These are phyloP conservation scores for Heliosperma pusillum DNA, from an alignment of 148 eudicot genomes.

Conservation along the genomic window DNA sequence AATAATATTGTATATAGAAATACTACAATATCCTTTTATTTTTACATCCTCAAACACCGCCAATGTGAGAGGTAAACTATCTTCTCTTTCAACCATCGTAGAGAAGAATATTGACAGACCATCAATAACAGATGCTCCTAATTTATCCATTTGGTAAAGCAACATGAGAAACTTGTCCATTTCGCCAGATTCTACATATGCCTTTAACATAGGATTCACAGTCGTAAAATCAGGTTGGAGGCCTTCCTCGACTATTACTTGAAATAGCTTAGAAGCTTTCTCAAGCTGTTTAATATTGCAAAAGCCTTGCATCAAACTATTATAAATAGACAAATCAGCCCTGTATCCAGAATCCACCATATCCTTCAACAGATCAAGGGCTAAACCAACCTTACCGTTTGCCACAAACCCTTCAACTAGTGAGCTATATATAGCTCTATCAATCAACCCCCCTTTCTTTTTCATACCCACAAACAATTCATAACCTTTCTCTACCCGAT, in stretches of 20 bases:
- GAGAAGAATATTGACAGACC: conserved; percentile 61
- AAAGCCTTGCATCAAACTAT: conserved; percentile 66
- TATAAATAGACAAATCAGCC: conserved; percentile 81
- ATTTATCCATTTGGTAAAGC: conserved; percentile 61
- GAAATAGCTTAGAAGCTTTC: conserved; percentile 64
- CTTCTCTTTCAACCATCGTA: conserved; percentile 42
- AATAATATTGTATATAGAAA: conserved; percentile 61
- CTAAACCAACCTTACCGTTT: conserved; percentile 67
- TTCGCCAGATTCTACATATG: conserved; percentile 53
- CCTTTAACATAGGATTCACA: conserved; percentile 59
- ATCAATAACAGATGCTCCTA: conserved; percentile 45
- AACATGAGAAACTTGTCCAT: conserved; percentile 59
- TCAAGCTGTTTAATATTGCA: conserved; percentile 54
- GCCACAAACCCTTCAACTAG: conserved; percentile 74
- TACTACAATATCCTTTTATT: conserved; percentile 48
- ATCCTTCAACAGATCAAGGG: conserved; percentile 77
- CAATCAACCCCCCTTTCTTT: conserved; percentile 61
- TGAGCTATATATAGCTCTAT: conserved; percentile 72
- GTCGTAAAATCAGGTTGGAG: conserved; percentile 71
- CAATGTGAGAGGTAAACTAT: conserved; percentile 41
- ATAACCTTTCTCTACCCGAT: conserved; percentile 54
- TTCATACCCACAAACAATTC: conserved; percentile 78
- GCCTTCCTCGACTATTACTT: conserved; percentile 58
- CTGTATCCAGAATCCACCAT: conserved; percentile 79
- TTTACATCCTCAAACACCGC: conserved; percentile 55